Base-by-base conservation (phyloP, 164 flowering plant species). In the Euptelea pleiosperma region DNA sequence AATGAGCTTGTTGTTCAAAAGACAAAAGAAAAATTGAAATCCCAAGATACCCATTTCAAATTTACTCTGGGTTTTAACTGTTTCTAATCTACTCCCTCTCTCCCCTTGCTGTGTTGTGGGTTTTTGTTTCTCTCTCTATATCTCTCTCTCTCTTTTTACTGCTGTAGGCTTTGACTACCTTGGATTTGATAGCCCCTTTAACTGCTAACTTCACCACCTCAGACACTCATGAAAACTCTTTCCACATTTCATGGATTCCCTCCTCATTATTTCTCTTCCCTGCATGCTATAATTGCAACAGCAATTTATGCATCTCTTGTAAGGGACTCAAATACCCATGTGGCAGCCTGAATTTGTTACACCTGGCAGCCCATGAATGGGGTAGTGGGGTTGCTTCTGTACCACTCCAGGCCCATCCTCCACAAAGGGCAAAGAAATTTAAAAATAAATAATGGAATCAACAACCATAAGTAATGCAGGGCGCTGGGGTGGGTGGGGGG, bases 251-350 rank as follows among this genome's bases (percentile, higher is more conserved):
- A 65, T 70, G 63, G 55, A 68, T 62, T 65, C 57, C 52, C 57
- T 12, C 43, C 7, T 28, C 30, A 8, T 42, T 44, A 41, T 31
- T 45, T 44, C 21, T 37, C 16, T n/a, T 12, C 10, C 12, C n/a
- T 50, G 22, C 55, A 49, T 63, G 66, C 62, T 52, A 73, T 76
- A 52, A 67, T 70, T 69, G 75, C 64, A 36, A 24, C 63, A 34
- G 42, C 69, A 62, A 61, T 61, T 30, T 60, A 42, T 62, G 53
- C 65, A 65, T 79, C 60, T 68, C 73, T 76, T 73, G 67, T 9
- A 69, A 79, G 73, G 58, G 61, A 76, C 69, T 73, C 74, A 34
- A 52, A 42, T 65, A 55, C 51, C 42, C 40, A 71, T 36, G 43
- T 70, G 76, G 64, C 48, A 19, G 36, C n/a, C 4, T 62, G 4